Base-by-base conservation (phyloP, 352 stramenopile species). In the Peronosclerospora sorghi region DNA sequence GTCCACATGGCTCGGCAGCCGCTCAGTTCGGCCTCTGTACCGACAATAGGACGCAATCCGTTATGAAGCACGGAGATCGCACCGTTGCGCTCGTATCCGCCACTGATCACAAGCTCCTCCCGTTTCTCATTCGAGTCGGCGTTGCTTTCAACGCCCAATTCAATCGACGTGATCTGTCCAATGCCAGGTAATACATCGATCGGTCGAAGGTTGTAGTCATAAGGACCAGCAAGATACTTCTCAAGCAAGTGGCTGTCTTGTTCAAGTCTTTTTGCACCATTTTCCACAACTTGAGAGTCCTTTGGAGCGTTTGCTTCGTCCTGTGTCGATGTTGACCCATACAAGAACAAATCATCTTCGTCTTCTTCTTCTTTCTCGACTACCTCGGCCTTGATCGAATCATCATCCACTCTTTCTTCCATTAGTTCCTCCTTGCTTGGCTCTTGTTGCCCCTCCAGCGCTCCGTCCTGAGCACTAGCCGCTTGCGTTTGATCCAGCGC, bases 1-100 rank as follows among this genome's bases (percentile, higher is more conserved):
- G 80, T 87, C 80, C 80, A 93, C 72, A 93, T 88, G 1, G 77
- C 77, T 38, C 80, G 75, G 29, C 80, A 93, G 5, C 80, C 80
- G 30, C 63, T 87, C 4, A 93, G 51, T 36, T 88, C 75, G 13
- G 73, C 77, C 41, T 89, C 80, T 0, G 80, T 93, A 24, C 73
- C 69, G 3, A 92, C 80, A 26, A 92, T 86, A n/a, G 80, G 80
- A 9, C 80, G 70, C 32, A 92, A 55, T 8, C 80, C 80, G 35
- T 83, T 76, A 51, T 92, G 76, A 1, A 92, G 40, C 14, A 88
- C 76, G 0, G 80, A 89, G 12, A 89, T 76, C 0, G 73, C 67
- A 1, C 74, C 73, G 18, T 66, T 81, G 14, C 63, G 59, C 18
- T 81, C 44, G 30, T 64, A 79, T 4, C 80, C 80, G 28, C 76